Conservation (phyloP, 345 rosid genomes). For the Brassica rapa region DNA sequence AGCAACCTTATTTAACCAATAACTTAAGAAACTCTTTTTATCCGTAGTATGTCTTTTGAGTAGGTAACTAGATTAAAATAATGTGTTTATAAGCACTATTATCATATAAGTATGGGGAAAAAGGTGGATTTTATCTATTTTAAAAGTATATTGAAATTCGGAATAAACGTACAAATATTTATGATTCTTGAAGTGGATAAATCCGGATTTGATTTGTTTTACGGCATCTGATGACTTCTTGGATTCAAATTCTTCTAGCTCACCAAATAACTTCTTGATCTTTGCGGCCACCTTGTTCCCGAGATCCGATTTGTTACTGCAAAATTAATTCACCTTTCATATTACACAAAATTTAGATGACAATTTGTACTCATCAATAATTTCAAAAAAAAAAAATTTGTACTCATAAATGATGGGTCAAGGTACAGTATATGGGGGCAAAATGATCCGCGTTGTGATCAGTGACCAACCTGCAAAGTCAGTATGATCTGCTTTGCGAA, state of each 20-base stretch:
- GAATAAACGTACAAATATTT: slow-evolving; percentile 63
- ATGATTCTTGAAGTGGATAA: slow-evolving; percentile 65
- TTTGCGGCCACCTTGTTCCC: slow-evolving; percentile 69
- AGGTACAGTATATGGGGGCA: not conserved
- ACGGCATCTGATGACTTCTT: slow-evolving; percentile 48
- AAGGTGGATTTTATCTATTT: not conserved
- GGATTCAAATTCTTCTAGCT: slow-evolving; percentile 52
- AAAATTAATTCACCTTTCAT: slow-evolving; percentile 1
- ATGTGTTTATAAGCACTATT: not conserved
- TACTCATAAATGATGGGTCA: not conserved
- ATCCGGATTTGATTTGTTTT: slow-evolving; percentile 68
- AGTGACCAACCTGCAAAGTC: not conserved
- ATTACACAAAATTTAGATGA: not conserved
- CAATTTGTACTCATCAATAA: not conserved
- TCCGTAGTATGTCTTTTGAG: not conserved
- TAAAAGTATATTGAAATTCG: not conserved
- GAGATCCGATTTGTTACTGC: slow-evolving; percentile 60
- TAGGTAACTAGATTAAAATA: slow-evolving; percentile 7
- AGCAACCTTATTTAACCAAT: not conserved
- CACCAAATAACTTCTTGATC: slow-evolving; percentile 69
- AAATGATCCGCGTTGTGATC: not conserved
- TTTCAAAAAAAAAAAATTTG: no score
- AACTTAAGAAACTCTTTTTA: not conserved
- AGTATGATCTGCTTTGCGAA: not conserved
- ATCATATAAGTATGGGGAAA: not conserved